Evolutionary conservation across 2,329 filamentous ascomycete genomes (phyloP).

Genomic region (Epichloe hybrida): DNA sequence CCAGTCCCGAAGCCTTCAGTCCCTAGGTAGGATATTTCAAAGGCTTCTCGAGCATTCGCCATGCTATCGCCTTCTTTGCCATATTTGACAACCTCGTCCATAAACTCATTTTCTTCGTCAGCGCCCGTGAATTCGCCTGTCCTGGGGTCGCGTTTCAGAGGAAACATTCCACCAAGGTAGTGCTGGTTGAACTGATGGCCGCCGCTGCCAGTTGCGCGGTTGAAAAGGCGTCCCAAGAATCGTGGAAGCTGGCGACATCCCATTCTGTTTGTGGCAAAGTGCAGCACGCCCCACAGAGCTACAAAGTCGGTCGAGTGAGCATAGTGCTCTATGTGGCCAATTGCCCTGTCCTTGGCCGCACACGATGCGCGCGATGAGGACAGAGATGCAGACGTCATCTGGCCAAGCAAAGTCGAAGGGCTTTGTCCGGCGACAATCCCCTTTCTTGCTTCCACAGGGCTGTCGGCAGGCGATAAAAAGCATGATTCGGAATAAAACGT

Average conservation of each 20-base stretch:
- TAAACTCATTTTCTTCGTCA: constrained; percentile 41
- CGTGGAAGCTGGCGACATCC: constrained; percentile 35
- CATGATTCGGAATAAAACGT: constrained; percentile 24
- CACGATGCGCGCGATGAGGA: constrained; percentile 23
- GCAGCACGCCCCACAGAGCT: constrained; percentile 58
- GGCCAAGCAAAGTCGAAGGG: constrained; percentile 10
- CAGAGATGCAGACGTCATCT: constrained; percentile 9
- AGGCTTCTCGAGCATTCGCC: constrained; percentile 30
- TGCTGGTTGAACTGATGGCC: constrained; percentile 49
- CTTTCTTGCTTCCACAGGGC: constrained; percentile 11
- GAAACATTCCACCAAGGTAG: constrained; percentile 50
- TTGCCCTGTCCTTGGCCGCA: constrained; percentile 33
- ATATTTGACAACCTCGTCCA: constrained; percentile 41
- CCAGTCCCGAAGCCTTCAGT: constrained; percentile 23
- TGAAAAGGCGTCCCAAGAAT: constrained; percentile 50
- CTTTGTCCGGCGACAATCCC: constrained; percentile 7
- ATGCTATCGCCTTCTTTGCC: constrained; percentile 30
- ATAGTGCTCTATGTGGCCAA: constrained; percentile 69
- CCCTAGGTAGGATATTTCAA: constrained; percentile 34
- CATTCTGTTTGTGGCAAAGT: constrained; percentile 41
- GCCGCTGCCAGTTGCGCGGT: constrained; percentile 32
- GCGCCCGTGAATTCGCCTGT: constrained; percentile 29
- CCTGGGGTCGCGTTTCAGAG: constrained; percentile 28
- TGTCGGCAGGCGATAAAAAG: constrained; percentile 12
- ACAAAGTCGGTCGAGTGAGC: constrained; percentile 64